A percentile compares a stretch with the other conserved stretches of the same genome.
phyloP scores from a whole-genome alignment of 495 filamentous ascomycete genomes.

The Lichenothelia convexa region DNA sequence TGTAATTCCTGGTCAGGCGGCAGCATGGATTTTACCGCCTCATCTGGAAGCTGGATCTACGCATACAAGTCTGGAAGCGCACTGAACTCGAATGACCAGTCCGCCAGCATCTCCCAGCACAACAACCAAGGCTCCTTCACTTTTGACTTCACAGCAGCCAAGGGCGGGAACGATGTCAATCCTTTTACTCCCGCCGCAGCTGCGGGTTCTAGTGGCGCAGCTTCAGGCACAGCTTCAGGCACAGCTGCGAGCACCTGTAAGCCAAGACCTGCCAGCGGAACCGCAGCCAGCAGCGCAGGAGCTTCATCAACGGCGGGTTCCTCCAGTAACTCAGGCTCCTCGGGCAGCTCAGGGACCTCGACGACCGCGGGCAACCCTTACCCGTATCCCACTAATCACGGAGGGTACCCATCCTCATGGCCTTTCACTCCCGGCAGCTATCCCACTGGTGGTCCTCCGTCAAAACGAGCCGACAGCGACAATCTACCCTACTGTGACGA shows the following conservation, averaged over 20 bases:
- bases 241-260: neutral
- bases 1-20: conserved; percentile 40
- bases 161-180: conserved; percentile 36
- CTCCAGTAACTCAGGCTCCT: neutral
- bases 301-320: neutral
- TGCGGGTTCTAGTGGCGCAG: too few relatives aligned
- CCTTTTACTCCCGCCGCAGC: conserved; percentile 29
- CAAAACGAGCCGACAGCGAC: neutral
- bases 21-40: conserved; percentile 24
- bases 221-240: conserved; percentile 3
- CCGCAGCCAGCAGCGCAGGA: neutral
- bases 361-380: too few relatives aligned
- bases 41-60: conserved; percentile 43
- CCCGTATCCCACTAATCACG: neutral
- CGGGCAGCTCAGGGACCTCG: neutral
- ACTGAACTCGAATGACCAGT: conserved; percentile 24
- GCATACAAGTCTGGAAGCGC: conserved; percentile 36
- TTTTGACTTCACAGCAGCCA: conserved; percentile 37
- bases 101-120: conserved; percentile 39
- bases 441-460: neutral
- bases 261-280: neutral
- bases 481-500: neutral
- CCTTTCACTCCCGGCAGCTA: neutral
- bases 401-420: neutral
- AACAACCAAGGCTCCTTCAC: conserved; percentile 31